phyloP scores from a whole-genome alignment of 257 asterid species.

The Solanum chiquidenum region DNA sequence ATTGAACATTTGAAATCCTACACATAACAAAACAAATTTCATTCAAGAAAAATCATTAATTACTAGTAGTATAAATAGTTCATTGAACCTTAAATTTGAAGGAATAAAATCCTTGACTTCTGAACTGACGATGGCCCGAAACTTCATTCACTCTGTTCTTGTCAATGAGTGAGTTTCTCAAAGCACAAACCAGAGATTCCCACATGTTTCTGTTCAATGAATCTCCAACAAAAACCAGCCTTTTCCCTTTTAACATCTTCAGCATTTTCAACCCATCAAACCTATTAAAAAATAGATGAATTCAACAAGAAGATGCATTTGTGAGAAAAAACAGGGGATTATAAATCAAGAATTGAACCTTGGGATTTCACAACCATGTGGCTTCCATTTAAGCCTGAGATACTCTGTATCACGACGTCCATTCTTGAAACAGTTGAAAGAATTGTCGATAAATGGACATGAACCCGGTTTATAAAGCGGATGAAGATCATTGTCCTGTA shows the following conservation, averaged over 20 bases:
- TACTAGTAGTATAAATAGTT: neutral
- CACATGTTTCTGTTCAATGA: constrained; percentile 65
- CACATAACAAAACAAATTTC: neutral
- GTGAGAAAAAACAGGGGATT: neutral
- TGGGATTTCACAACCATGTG: constrained; percentile 44
- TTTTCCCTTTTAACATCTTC: constrained; percentile 39
- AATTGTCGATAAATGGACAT: constrained; percentile 35
- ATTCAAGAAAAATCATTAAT: neutral
- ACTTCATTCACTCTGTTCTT: constrained; percentile 31
- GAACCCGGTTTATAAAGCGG: constrained; percentile 39
- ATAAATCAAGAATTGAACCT: constrained; percentile 13
- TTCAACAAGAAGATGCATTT: neutral
- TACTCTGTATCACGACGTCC: constrained; percentile 44
- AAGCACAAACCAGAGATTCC: constrained; percentile 49
- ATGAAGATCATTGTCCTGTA: constrained; percentile 10
- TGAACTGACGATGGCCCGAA: constrained; percentile 31
- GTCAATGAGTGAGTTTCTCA: constrained; percentile 27
- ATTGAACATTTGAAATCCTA: constrained; percentile 49
- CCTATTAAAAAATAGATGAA: neutral
- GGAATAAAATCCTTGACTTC: constrained; percentile 37
- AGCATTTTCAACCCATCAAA: constrained; percentile 49
- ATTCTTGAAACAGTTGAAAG: constrained; percentile 56
- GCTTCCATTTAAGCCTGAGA: constrained; percentile 39
- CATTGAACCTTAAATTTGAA: constrained; percentile 34
- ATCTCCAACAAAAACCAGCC: constrained; percentile 59